Evolutionary conservation across 495 filamentous ascomycete species (phyloP), one percentile per base, ranked within the genome.

Genomic region (Clohesyomyces aquaticus): DNA sequence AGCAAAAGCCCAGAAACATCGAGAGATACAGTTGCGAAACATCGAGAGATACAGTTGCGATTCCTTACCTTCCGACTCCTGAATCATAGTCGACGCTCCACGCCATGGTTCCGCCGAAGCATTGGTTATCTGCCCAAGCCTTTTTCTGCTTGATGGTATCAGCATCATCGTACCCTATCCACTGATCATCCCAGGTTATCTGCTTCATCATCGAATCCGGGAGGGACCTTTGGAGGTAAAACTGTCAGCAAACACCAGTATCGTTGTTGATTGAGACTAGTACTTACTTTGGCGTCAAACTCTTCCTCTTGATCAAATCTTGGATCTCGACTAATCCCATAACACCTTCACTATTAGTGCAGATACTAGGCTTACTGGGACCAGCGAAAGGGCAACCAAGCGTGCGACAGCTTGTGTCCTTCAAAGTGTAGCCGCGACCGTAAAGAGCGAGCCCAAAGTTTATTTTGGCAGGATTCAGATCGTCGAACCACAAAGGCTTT

Each of bases 371-470:
- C 22, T 21, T 14, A 21, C 52, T 57, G 3, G 60, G 9, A 19
- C 42, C 35, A 23, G 18, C 18, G 26, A 38, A 63, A 3, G 11
- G 23, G 43, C 60, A 63, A 18, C 35, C 47, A 3, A 65, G 0
- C 10, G 18, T 2, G 16, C 10, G 14, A 63, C 79, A 82, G 8
- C n/a, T 35, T 0, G 72, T 41, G 38, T 78, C 71, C 0, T 49
- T 2, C 26, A 79, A 62, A 0, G 77, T 79, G 64, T 77, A 82
- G n/a, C 47, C 62, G 1, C 76, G 66, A 14, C 72, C 79, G 65
- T 82, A 80, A 57, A 75, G 76, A 0, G 72, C 78, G 1, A 80
- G 55, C 3, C 79, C 79, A 1, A 82, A 12, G 18, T 78, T 76
- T 10, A 82, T 67, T 21, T 78, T 73, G 1, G 23, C 32, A 0